Conservation (phyloP, 2,329 filamentous ascomycete species). For the Talaromyces piceae region DNA sequence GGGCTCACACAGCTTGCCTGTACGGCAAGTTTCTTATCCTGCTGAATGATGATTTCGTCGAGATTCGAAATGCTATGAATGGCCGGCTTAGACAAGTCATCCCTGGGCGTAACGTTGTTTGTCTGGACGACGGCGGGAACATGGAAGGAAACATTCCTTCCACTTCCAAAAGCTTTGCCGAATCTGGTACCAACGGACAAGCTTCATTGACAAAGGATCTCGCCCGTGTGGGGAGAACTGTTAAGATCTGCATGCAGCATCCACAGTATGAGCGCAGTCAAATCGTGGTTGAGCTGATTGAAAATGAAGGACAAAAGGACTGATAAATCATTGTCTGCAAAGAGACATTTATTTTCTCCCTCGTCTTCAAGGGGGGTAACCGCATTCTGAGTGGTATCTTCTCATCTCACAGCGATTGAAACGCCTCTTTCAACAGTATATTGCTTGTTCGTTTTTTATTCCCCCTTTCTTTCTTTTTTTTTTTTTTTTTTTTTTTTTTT, state of each 20-base stretch:
- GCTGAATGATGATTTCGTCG: constrained; percentile 93
- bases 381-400: too few species aligned
- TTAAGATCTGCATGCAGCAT: constrained; percentile 94
- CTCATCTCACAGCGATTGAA: too few species aligned
- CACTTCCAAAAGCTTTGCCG: constrained; percentile 32
- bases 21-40: constrained; percentile 87
- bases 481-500: too few species aligned
- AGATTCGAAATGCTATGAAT: constrained; percentile 94
- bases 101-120: constrained; percentile 78
- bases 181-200: constrained; percentile 23
- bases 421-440: too few species aligned
- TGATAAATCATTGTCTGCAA: constrained; percentile 30
- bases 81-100: constrained; percentile 91
- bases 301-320: constrained; percentile 76
- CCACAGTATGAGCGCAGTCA: constrained; percentile 77
- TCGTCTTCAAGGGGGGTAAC: too few species aligned
- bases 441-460: too few species aligned
- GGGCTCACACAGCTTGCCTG: constrained; percentile 77
- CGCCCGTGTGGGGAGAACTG: constrained; percentile 53
- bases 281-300: constrained; percentile 82
- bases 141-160: constrained; percentile 17
- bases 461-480: too few species aligned
- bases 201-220: constrained; percentile 21
- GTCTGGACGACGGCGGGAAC: constrained; percentile 69
- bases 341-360: not conserved